Conservation (phyloP, 2,329 filamentous ascomycete species). For the Malbranchea zuffiana region DNA sequence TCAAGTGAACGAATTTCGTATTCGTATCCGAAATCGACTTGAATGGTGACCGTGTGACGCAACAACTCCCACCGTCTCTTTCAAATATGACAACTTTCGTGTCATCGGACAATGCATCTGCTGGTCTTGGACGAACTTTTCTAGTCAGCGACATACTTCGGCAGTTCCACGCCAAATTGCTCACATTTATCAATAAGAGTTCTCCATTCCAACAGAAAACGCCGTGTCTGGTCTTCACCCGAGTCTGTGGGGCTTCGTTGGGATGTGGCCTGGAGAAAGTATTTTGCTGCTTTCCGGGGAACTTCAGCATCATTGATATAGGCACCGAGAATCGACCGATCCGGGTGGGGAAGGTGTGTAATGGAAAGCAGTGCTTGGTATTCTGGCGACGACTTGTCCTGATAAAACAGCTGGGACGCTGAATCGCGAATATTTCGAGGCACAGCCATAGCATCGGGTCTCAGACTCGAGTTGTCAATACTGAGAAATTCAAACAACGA, state of each 20-base stretch:
- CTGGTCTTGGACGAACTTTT: slow-evolving; percentile 13
- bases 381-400: slow-evolving; percentile 13
- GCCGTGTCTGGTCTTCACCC: background rate
- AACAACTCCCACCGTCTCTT: slow-evolving; percentile 15
- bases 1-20: slow-evolving; percentile 5
- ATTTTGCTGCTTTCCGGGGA: slow-evolving; percentile 13
- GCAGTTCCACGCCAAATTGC: too few species aligned
- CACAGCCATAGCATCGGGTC: slow-evolving; percentile 5
- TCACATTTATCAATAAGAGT: slow-evolving; percentile 14
- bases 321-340: slow-evolving; percentile 14
- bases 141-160: too few species aligned
- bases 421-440: slow-evolving; percentile 15
- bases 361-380: slow-evolving; percentile 15
- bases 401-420: slow-evolving; percentile 15
- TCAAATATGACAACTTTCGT: slow-evolving; percentile 13
- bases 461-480: too few species aligned
- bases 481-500: too few species aligned
- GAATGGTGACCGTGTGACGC: slow-evolving; percentile 8
- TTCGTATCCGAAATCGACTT: slow-evolving; percentile 4
- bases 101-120: slow-evolving; percentile 5
- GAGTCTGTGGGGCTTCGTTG: background rate
- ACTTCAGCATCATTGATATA: slow-evolving; percentile 14
- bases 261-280: slow-evolving; percentile 11
- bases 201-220: slow-evolving; percentile 13
- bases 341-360: slow-evolving; percentile 14